Conservation (phyloP, 768 basidiomycete genomes). For the Cyathus striatus region DNA sequence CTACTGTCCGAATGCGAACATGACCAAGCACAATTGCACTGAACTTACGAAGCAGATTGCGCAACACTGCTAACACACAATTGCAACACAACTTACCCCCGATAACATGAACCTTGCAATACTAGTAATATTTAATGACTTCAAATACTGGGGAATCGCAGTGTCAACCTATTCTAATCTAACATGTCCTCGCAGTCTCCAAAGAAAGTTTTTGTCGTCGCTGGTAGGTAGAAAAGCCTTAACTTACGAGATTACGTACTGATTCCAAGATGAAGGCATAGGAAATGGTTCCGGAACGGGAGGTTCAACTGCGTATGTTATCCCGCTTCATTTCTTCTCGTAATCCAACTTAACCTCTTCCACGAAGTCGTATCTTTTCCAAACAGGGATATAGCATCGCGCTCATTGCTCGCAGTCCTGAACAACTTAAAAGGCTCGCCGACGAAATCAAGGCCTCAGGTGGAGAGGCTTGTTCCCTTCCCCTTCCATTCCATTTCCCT, state of each 20-base stretch:
- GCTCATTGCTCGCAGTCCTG: conserved; percentile 53
- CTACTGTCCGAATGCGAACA: too few relatives aligned
- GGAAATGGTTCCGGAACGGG: conserved; percentile 51
- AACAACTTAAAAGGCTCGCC: conserved; percentile 46
- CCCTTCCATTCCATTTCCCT: background rate
- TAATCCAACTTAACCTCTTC: background rate
- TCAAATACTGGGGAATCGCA: too few relatives aligned
- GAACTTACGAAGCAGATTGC: too few relatives aligned
- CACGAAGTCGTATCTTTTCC: conserved; percentile 50
- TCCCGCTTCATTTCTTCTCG: background rate
- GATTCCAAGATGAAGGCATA: conserved; percentile 25
- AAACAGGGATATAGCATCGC: conserved; percentile 65
- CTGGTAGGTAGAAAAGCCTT: conserved; percentile 33
- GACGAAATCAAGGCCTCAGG: conserved; percentile 49
- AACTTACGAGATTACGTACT: background rate
- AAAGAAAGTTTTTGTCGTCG: conserved; percentile 53
- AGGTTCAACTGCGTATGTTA: conserved; percentile 52
- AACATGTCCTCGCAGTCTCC: conserved; percentile 24
- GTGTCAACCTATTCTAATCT: too few relatives aligned
- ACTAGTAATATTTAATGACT: too few relatives aligned
- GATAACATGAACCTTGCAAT: too few relatives aligned
- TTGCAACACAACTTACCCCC: too few relatives aligned
- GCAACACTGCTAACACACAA: too few relatives aligned
- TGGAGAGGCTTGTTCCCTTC: conserved; percentile 42
- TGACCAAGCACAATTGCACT: too few relatives aligned